Conservation (phyloP, 495 filamentous ascomycete genomes). For the Terfezia boudieri region DNA sequence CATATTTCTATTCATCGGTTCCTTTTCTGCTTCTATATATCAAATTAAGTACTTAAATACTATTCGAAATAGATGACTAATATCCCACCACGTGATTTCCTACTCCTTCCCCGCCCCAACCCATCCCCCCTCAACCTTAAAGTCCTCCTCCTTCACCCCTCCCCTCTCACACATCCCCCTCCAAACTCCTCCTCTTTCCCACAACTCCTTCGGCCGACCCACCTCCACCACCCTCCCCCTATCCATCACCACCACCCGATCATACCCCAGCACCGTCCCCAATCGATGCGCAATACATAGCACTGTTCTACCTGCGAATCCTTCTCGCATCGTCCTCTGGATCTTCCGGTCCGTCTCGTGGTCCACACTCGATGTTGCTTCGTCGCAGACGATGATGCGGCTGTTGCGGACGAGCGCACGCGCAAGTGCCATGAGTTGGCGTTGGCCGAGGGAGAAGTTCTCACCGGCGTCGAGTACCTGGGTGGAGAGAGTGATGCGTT, state of each 20-base stretch:
- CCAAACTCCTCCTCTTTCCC: constrained; percentile 50
- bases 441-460: constrained; percentile 91
- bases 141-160: constrained; percentile 60
- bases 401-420: constrained; percentile 66
- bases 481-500: constrained; percentile 52
- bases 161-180: constrained; percentile 80
- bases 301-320: constrained; percentile 72
- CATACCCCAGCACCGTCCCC: constrained; percentile 80
- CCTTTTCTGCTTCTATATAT: no score
- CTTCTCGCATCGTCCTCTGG: constrained; percentile 67
- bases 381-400: constrained; percentile 89
- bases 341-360: constrained; percentile 95
- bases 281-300: constrained; percentile 89
- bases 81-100: no score
- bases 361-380: constrained; percentile 80
- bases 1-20: no score
- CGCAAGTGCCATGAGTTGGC: constrained; percentile 86
- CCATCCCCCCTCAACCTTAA: constrained; percentile 17
- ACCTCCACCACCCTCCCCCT: constrained; percentile 66
- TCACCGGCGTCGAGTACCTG: constrained; percentile 81
- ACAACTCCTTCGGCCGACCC: constrained; percentile 50
- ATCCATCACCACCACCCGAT: constrained; percentile 92
- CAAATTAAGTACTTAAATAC: no score
- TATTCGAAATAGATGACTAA: no score
- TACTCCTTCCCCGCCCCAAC: neutral